Evolutionary conservation across 179 eudicot species (phyloP), one percentile per base, ranked within the genome.

Genomic region (Heliamphora pulchella): DNA sequence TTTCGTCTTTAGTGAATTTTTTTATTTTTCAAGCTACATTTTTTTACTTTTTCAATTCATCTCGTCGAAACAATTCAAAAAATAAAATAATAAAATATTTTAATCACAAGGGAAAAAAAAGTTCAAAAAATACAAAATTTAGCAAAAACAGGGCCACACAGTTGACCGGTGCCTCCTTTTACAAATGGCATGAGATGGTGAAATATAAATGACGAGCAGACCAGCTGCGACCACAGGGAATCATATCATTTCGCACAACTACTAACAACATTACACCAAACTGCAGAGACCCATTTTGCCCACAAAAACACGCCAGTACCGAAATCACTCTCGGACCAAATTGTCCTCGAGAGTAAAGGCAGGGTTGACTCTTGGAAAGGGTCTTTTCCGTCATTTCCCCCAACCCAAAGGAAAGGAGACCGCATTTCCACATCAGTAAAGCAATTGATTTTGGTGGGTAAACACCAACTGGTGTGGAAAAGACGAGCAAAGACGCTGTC

Each of bases 221-320:
- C 5, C 51, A 13, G 50, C 11, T 1, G 50, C 79, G 78, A 46
- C 70, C 51, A 58, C 83, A 74, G 71, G 14, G 41, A 70, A 83
- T 77, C 46, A 53, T 67, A 78, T 5, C 80, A 18, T 17, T 4
- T 10, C 13, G 8, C 59, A 75, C 76, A 79, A 83, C 84, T 79
- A 87, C 84, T 79, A 73, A 65, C 81, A 31, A 78, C 80, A 57
- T 77, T 53, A 41, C 76, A 84, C 85, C 86, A 82, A 82, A 86
- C 86, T 71, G n/a, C 75, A 41, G 51, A 66, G 62, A 74, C 85
- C 82, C 41, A 72, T 57, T 67, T 80, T 83, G 31, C 31, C 83
- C 84, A 85, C 79, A 46, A 63, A 66, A 47, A 85, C 87, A 85
- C 87, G 85, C 85, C 84, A 85, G 4, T 10, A 69, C 50, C 22